Evolutionary conservation across 176 grass and related monocot species (phyloP), one percentile per base, ranked within the genome.

Genomic region (Stipa capillata): DNA sequence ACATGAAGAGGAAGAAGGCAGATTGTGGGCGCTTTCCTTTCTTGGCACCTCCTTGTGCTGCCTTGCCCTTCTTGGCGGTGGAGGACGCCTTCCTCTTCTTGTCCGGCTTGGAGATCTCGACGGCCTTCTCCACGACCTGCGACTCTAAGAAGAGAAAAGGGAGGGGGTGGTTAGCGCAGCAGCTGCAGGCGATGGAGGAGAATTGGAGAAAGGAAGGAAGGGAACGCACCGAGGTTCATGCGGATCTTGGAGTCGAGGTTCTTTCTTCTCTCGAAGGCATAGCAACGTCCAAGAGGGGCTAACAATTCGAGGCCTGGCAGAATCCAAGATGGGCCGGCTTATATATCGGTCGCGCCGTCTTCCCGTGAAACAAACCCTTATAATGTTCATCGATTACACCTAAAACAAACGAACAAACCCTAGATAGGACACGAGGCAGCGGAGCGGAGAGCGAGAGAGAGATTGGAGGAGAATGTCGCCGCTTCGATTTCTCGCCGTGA

Each of bases 1-100:
- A 94, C 92, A 99, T 85, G 83, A 99, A 95, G 53, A 99, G 67
- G 80, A 99, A 93, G 88, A 93, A 99, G 25, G 96, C 96, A 10
- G 88, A 95, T 3, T 69, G 86, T 17, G 92, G 76, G 51, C 92
- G 92, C 86, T 99, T 99, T 54, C 68, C 73, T 24, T 83, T 90
- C 82, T 86, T 97, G 39, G 37, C 43, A 34, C 35, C 56, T 18
- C 40, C 49, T 43, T 79, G 27, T 15, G 35, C 4, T 34, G 29
- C 13, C 58, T 24, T 80, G 56, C 49, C 68, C 55, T 50, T 76
- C 62, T 84, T 83, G 8, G 51, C 57, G 3, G 21, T 36, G 0
- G 85, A 58, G 35, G 89, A 7, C 7, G 72, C 1, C 2, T 56
- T 12, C 62, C 80, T 98, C 75, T 87, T 91, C 83, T 85, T 92